phyloP scores from a whole-genome alignment of 2,329 filamentous ascomycete species.

The Nigrograna mackinnonii region DNA sequence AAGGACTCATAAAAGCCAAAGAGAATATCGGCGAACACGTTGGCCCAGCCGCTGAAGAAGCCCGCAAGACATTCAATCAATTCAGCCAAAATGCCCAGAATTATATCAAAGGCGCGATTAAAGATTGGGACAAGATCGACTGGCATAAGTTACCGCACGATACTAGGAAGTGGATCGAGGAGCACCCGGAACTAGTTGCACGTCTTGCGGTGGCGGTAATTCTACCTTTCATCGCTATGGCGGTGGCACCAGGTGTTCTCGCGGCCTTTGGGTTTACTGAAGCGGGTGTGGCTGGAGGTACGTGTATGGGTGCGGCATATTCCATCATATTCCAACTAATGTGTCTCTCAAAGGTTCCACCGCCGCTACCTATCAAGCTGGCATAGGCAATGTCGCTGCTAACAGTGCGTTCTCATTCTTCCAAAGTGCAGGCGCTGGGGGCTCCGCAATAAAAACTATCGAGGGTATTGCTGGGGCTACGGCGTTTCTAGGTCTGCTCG shows the following conservation, averaged over 20 bases:
- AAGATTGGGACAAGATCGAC: not conserved
- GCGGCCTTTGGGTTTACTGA: not conserved
- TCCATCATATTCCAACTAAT: not conserved
- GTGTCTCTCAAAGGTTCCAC: slow-evolving; percentile 9
- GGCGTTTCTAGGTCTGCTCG: no score
- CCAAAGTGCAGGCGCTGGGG: slow-evolving; percentile 22
- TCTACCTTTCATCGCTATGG: not conserved
- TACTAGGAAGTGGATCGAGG: not conserved
- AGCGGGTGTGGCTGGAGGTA: not conserved
- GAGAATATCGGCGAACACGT: not conserved
- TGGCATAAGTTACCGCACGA: not conserved
- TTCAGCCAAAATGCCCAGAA: not conserved
- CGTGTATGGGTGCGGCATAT: not conserved
- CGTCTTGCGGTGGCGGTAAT: not conserved
- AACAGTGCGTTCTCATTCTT: slow-evolving; percentile 18
- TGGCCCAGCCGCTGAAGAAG: not conserved
- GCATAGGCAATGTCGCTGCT: slow-evolving; percentile 16
- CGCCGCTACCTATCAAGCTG: slow-evolving; percentile 16
- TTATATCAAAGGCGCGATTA: not conserved
- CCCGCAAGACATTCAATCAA: not conserved
- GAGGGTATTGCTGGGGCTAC: slow-evolving; percentile 16
- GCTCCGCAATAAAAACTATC: slow-evolving; percentile 11
- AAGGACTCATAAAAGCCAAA: not conserved
- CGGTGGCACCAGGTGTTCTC: not conserved
- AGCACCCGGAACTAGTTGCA: not conserved